A percentile compares a stretch with the other conserved stretches of the same genome.
These are phyloP conservation scores for Dalbergia cochinchinensis DNA, from an alignment of 306 rosid species.

Conservation along the genomic window DNA sequence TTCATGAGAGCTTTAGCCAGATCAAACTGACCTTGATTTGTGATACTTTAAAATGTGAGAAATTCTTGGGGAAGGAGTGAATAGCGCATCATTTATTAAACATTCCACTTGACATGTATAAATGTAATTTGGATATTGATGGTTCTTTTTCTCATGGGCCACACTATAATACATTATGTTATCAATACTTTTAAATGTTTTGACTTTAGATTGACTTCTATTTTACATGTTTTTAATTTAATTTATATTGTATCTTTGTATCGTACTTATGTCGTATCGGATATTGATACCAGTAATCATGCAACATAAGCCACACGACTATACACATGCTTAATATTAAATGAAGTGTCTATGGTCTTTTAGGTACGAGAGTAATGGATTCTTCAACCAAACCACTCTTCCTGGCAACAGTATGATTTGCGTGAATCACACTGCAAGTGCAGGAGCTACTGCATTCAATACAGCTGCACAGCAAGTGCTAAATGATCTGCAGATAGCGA, in stretches of 20 bases:
- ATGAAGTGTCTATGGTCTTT: neutral
- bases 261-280: too few species aligned
- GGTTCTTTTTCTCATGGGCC: too few species aligned
- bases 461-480: conserved; percentile 37
- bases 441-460: conserved; percentile 29
- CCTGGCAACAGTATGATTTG: conserved; percentile 48
- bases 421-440: conserved; percentile 40
- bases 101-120: too few species aligned
- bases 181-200: too few species aligned
- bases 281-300: too few species aligned
- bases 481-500: conserved; percentile 43
- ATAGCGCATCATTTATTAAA: too few species aligned
- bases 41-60: neutral
- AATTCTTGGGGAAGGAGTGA: too few species aligned
- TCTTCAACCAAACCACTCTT: conserved; percentile 49
- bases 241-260: too few species aligned
- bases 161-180: too few species aligned
- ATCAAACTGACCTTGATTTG: neutral
- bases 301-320: neutral
- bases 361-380: conserved; percentile 51
- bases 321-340: neutral
- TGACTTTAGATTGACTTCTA: too few species aligned
- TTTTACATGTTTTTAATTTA: too few species aligned
- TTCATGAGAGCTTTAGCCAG: neutral
- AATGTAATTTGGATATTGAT: too few species aligned